Base-by-base conservation (phyloP, 2,329 filamentous ascomycete species). In the Neurospora crassa region DNA sequence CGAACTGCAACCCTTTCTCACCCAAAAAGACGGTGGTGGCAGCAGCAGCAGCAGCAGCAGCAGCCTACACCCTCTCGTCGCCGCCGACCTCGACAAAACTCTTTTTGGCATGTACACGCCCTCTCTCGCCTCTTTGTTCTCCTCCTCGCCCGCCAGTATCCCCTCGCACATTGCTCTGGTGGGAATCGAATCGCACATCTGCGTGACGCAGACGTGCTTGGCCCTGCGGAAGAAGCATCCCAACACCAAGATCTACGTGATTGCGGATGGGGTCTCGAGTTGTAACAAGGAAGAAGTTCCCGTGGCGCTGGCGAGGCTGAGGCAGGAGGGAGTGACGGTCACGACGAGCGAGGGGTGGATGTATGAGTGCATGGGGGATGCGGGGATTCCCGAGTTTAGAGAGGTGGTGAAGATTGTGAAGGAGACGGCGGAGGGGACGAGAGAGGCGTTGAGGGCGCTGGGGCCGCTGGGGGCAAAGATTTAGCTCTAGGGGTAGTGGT, bases 101-200 rank as follows among this genome's bases (percentile, higher is more conserved):
- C 86, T 88, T 69, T 98, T 98, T 84, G 93, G 90, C 78, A 98
- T 98, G 94, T 86, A 89, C 79, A 89, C 91, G 1, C 91, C 93
- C 0, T 85, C 90, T 47, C 83, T 97, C 63, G 82, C 85, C 37
- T 76, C 81, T 5, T 76, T 78, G 24, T 77, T 81, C 71, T 43
- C 78, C 7, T 72, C 79, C 1, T 76, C 78, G 12, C 45, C 74
- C 75, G 3, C 69, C 78, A 4, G 74, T 81, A 5, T 63, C 73
- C 42, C 76, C 24, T 73, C 78, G 0, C 76, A 80, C 0, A 87
- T 93, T 70, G 91, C 92, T 70, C 89, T 98, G 74, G 91, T 97
- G 18, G 95, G 95, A 45, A 97, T 98, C 79, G 95, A 98, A 82
- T 88, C 89, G 53, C 95, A 98, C 82, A 96, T 98, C 79, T 98